A percentile compares a stretch with the other conserved stretches of the same genome.
phyloP scores from a whole-genome alignment of 2,329 filamentous ascomycete genomes.

The Verticillium longisporum region DNA sequence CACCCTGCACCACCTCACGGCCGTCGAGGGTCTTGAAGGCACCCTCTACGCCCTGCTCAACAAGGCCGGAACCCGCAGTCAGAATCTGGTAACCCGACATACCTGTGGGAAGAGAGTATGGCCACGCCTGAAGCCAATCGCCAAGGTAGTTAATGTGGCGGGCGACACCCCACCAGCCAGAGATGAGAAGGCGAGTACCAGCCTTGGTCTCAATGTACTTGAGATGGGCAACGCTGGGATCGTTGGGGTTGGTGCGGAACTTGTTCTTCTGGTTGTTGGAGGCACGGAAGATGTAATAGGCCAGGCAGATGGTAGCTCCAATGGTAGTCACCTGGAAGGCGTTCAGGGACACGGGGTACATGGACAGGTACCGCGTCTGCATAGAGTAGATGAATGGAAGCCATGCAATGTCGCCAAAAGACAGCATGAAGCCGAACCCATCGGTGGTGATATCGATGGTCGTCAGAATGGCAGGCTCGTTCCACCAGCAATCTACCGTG shows the following conservation, averaged over 20 bases:
- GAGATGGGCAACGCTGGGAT: conserved; percentile 72
- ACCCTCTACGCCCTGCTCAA: conserved; percentile 39
- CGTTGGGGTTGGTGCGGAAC: conserved; percentile 81
- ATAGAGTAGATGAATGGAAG: conserved; percentile 83
- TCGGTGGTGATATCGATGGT: conserved; percentile 93
- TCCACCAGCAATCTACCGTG: conserved; percentile 76
- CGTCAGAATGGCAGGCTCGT: conserved; percentile 82
- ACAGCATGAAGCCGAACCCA: conserved; percentile 91
- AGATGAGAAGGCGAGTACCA: conserved; percentile 73
- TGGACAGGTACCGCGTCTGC: conserved; percentile 77
- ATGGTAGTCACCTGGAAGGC: conserved; percentile 57
- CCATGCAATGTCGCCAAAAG: conserved; percentile 90
- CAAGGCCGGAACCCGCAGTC: conserved; percentile 38
- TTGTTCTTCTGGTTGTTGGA: conserved; percentile 92
- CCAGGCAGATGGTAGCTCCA: conserved; percentile 58
- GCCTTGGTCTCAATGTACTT: conserved; percentile 78
- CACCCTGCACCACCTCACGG: conserved; percentile 61
- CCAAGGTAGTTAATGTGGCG: conserved; percentile 95
- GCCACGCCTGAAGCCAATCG: conserved; percentile 91
- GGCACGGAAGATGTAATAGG: conserved; percentile 91
- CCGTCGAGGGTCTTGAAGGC: conserved; percentile 53
- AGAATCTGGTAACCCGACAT: conserved; percentile 74
- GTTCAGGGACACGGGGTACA: conserved; percentile 76
- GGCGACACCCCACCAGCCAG: conserved; percentile 89
- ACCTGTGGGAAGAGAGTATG: conserved; percentile 81